These are phyloP conservation scores for Chaetomium tenue DNA, from an alignment of 495 filamentous ascomycete species.

Conservation along the genomic window DNA sequence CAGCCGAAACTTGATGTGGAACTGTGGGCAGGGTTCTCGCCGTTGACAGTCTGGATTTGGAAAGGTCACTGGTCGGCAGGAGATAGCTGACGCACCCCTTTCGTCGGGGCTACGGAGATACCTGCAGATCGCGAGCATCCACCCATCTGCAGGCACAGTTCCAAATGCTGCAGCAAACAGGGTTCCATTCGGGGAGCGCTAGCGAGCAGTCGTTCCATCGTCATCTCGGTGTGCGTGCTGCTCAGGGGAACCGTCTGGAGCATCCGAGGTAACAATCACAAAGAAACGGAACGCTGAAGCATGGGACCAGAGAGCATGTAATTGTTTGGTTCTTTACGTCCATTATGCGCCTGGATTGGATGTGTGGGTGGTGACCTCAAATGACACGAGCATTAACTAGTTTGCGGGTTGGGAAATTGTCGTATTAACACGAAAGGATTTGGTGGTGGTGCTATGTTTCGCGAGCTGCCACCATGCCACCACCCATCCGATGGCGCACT, in stretches of 20 bases:
- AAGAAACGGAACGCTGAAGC: no score
- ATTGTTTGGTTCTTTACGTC: no score
- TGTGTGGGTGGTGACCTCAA: no score
- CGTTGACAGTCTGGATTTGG: neutral
- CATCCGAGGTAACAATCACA: no score
- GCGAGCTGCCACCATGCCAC: no score
- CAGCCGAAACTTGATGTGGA: conserved; percentile 15
- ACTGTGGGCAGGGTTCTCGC: conserved; percentile 5
- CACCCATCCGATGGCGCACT: no score
- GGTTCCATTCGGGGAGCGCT: neutral
- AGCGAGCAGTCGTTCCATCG: neutral
- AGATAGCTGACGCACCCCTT: neutral
- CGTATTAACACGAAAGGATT: no score
- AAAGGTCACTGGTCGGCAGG: neutral
- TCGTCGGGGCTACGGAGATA: conserved; percentile 12
- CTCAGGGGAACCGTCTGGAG: neutral
- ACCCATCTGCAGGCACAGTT: neutral
- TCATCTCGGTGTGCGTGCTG: conserved; percentile 23
- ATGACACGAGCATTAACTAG: no score
- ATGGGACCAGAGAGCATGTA: no score
- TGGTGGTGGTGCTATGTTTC: no score
- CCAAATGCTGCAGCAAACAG: neutral
- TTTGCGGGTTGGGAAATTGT: no score
- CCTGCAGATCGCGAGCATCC: neutral
- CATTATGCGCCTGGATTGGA: no score